These are phyloP conservation scores for Laguncularia racemosa DNA, from an alignment of 345 rosid species.

Conservation along the genomic window DNA sequence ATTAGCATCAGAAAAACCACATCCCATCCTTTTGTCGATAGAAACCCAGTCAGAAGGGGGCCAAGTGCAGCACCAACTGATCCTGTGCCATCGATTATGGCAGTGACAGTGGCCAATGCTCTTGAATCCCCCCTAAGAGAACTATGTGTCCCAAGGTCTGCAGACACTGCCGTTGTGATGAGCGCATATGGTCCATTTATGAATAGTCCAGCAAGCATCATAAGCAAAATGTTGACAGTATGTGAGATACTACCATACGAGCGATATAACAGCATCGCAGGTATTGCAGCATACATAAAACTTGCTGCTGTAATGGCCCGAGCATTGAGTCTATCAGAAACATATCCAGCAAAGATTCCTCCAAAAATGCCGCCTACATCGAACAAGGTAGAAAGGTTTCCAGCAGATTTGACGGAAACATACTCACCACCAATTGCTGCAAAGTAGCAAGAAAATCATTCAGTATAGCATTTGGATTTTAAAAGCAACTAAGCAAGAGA, in stretches of 20 bases:
- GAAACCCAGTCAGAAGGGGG: constrained; percentile 84
- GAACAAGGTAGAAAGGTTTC: constrained; percentile 85
- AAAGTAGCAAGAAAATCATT: constrained; percentile 9
- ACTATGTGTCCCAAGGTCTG: constrained; percentile 90
- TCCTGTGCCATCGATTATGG: constrained; percentile 91
- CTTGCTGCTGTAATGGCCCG: constrained; percentile 80
- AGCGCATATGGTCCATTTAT: constrained; percentile 95
- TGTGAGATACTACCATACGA: constrained; percentile 58
- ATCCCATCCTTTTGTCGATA: constrained; percentile 72
- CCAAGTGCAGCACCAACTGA: constrained; percentile 93
- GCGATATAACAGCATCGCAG: constrained; percentile 72
- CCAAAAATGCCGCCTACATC: constrained; percentile 91
- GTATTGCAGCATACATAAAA: constrained; percentile 83
- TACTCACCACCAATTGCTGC: constrained; percentile 89
- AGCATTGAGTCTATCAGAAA: constrained; percentile 77
- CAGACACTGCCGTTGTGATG: constrained; percentile 94
- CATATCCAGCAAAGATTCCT: constrained; percentile 43
- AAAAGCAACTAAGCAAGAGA: not conserved
- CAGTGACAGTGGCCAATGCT: constrained; percentile 91
- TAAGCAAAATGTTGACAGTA: constrained; percentile 54
- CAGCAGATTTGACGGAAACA: constrained; percentile 85
- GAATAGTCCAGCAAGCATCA: constrained; percentile 85
- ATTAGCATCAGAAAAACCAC: constrained; percentile 68
- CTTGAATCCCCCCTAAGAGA: constrained; percentile 84
- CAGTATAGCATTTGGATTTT: not conserved